Base-by-base conservation (phyloP, 495 filamentous ascomycete species). In the Astrothelium macrocarpum region DNA sequence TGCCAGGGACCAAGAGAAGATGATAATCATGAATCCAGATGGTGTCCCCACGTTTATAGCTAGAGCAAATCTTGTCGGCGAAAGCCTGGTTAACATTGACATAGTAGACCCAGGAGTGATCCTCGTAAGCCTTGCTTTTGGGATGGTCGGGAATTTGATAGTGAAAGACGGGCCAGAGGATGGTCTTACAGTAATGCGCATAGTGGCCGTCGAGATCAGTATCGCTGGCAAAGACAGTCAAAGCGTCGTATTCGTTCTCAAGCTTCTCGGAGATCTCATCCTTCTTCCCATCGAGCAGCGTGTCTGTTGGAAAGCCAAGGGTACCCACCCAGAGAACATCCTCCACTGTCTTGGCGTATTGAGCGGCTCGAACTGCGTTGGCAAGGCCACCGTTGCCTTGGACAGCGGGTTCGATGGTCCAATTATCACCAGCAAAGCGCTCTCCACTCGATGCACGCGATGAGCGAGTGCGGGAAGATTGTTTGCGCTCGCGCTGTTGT, bases 21-120 rank as follows among this genome's bases (percentile, higher is more conserved):
- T 97, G 92, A 70, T 97, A 97, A 72, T 97, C 92, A 73, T 97
- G 89, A 64, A 97, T 78, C 92, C 92, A 97, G 63, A 97, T 89
- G 39, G 85, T 83, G 73, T 97, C 92, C 29, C 89, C 90, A 3
- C 87, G 84, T 75, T 95, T 95, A 84, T 92, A 97, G 74, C 90
- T 89, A 74, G 86, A 86, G 32, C 94, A 83, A 60, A 96, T 91
- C 68, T 85, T 86, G 68, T 96, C 87, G 4, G 92, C 92, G 73
- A 96, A 95, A 2, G 86, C 90, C 73, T 91, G 86, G 76, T 96
- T 96, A 68, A 96, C 78, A 45, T 87, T 89, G 63, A 90, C 87
- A 71, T 96, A 97, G 75, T 90, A 95, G 68, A 90, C 82, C 90
- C 90, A 97, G 1, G 91, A 96, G 69, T 97, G 91, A 71, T 97